Base-by-base conservation (phyloP, 2,329 filamentous ascomycete species). In the Fusarium torreyae region DNA sequence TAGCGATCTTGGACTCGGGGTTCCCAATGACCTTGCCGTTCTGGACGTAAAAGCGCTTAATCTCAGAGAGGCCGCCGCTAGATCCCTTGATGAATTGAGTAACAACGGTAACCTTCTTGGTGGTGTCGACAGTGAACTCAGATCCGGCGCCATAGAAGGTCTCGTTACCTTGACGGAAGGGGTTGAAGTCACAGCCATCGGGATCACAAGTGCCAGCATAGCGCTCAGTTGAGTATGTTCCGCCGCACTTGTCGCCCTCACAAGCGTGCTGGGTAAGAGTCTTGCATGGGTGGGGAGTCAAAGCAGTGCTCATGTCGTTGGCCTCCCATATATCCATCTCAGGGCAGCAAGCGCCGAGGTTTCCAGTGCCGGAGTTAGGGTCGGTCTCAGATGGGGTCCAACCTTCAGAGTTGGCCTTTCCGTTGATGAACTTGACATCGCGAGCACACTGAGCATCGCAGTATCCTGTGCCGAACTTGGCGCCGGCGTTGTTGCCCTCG, bases 171-270 rank as follows among this genome's bases (percentile, higher is more conserved):
- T 87, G 83, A 75, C 89, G 89, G 85, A 86, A 91, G 26, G 84
- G 77, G 84, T 91, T 91, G 84, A 89, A 91, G 77, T 91, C 89
- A 73, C 90, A 92, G 31, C 90, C 90, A 70, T 90, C 88, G 64
- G 88, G 87, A 76, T 92, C 90, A 77, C 90, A 92, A 56, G 85
- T 79, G 54, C 89, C 88, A 28, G 75, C 80, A 76, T 91, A 91
- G 68, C 89, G 87, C 73, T 84, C 79, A 46, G 71, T 59, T 46
- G 78, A 80, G 73, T 85, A 86, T 34, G 84, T 82, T 57, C 84
- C 87, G 62, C 86, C 86, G 70, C 86, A 89, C 3, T 66, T 59
- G 49, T 85, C 79, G 18, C 81, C 81, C 0, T 77, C 75, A 81
- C 89, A 91, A 58, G 83, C 81, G 56, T 78, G 78, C 69, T 86